Evolutionary conservation across 768 basidiomycete genomes (phyloP).

Genomic region (Ramaria rubella): DNA sequence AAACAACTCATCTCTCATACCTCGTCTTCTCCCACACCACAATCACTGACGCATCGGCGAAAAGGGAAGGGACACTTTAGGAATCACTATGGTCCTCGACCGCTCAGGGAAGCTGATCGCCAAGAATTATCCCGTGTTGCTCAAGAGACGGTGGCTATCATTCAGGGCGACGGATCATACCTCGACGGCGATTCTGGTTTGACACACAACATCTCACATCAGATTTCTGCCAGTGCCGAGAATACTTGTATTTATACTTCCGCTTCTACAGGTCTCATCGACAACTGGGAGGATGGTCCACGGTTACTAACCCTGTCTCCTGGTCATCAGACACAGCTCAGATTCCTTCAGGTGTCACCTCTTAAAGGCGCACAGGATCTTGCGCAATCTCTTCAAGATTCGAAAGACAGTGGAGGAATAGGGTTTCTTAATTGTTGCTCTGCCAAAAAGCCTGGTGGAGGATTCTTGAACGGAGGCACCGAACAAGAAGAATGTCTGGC

Average conservation of each 20-base stretch:
- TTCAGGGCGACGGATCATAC: not conserved
- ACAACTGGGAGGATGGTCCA: not conserved
- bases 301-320: not conserved
- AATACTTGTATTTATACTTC: slow-evolving; percentile 1
- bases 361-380: not conserved
- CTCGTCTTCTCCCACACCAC: not conserved
- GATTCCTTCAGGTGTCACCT: not conserved
- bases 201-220: not conserved
- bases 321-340: not conserved
- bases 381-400: not conserved
- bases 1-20: not conserved
- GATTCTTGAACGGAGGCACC: slow-evolving; percentile 38
- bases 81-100: not conserved
- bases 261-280: not conserved
- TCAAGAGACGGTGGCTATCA: not conserved
- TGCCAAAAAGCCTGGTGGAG: slow-evolving; percentile 38
- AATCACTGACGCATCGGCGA: not conserved
- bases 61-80: not conserved
- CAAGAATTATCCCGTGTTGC: not conserved
- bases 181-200: not conserved
- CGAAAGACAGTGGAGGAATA: slow-evolving; percentile 13
- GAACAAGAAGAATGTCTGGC: slow-evolving; percentile 42
- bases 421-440: slow-evolving; percentile 40
- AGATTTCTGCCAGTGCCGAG: not conserved
- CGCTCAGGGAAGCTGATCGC: not conserved